phyloP scores from a whole-genome alignment of 139 green algal genomes.

The Klebsormidium nitens region DNA sequence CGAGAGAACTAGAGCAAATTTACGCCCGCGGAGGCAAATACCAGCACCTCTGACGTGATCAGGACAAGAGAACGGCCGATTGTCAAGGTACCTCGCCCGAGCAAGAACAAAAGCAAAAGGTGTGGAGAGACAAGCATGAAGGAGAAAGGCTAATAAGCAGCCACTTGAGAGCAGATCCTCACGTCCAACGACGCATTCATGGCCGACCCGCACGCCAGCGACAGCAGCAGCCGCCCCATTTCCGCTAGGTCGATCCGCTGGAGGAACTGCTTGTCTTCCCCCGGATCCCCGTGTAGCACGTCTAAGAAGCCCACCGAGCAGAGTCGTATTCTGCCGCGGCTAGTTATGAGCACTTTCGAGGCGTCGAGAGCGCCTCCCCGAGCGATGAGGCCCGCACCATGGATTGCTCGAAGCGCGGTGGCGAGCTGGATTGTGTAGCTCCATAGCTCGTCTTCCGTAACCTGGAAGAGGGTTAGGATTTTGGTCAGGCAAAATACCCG shows the following conservation, averaged over 20 bases:
- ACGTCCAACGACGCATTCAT: conserved; percentile 20
- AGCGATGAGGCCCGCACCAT: conserved; percentile 59
- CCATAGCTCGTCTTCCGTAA: conserved; percentile 76
- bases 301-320: conserved; percentile 61
- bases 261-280: conserved; percentile 23
- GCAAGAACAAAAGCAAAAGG: too few species aligned
- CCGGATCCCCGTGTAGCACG: conserved; percentile 38
- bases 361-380: conserved; percentile 53
- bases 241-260: conserved; percentile 35
- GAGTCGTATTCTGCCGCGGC: conserved; percentile 54
- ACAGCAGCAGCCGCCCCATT: conserved; percentile 69
- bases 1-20: not conserved
- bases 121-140: too few species aligned
- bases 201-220: conserved; percentile 61
- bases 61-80: too few species aligned
- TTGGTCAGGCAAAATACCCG: not conserved
- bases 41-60: too few species aligned
- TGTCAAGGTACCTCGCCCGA: too few species aligned
- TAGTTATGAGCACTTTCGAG: conserved; percentile 73
- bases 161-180: not conserved
- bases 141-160: too few species aligned
- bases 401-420: conserved; percentile 56
- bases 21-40: not conserved
- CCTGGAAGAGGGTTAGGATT: too few species aligned
- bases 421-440: conserved; percentile 72